Conservation (phyloP, 176 grass and related monocot species). For the Olyra latifolia region DNA sequence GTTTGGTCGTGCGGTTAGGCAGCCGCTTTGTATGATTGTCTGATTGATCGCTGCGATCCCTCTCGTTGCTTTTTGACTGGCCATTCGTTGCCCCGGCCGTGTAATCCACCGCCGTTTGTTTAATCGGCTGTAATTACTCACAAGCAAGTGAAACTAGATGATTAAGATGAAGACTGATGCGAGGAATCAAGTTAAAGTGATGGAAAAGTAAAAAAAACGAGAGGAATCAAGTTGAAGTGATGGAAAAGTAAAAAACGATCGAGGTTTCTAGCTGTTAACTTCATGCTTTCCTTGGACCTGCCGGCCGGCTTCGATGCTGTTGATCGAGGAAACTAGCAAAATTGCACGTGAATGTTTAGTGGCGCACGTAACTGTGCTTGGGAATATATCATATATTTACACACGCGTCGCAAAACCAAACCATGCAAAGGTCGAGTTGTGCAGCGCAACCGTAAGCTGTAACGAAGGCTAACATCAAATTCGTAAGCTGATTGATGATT, state of each 20-base stretch:
- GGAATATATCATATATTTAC: background rate
- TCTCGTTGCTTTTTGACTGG: conserved; percentile 35
- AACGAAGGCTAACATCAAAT: background rate
- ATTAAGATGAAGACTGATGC: background rate
- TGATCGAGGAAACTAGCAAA: background rate
- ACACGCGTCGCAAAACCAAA: background rate
- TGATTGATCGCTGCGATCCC: conserved; percentile 9
- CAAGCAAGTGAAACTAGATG: background rate
- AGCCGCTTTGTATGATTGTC: conserved; percentile 30
- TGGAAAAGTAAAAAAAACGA: background rate
- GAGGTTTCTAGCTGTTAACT: conserved; percentile 5
- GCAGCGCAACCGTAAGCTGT: background rate
- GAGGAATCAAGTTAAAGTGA: background rate
- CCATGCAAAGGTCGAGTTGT: conserved; percentile 19
- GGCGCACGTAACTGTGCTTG: conserved; percentile 13
- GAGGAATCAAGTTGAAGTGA: background rate
- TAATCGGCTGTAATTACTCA: conserved; percentile 15
- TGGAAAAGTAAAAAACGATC: background rate
- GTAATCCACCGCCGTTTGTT: conserved; percentile 25
- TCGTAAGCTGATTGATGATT: background rate
- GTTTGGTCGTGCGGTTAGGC: conserved; percentile 32
- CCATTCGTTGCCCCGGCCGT: conserved; percentile 28
- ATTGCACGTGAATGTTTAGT: background rate
- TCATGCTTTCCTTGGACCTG: too few relatives aligned
- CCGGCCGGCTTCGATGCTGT: background rate